Evolutionary conservation across 2,329 filamentous ascomycete genomes (phyloP), one percentile per base, ranked within the genome.

Genomic region (Fusarium sp.): DNA sequence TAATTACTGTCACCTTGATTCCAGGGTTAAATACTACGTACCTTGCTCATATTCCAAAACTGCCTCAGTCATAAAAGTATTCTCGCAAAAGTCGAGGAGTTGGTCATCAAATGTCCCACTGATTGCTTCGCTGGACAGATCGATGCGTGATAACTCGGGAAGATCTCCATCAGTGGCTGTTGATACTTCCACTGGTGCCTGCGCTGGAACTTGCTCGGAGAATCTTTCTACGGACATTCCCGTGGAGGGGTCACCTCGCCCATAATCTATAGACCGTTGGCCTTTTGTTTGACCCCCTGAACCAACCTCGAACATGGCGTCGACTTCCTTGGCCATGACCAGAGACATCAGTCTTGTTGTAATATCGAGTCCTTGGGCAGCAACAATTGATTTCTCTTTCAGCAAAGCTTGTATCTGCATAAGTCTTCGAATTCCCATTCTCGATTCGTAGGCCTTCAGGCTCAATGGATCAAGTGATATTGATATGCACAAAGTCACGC

Each of bases 401-500:
- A 79, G 44, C n/a, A 49, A 31, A 5, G 51, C 65, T 22, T 78
- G 73, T 68, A 78, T 77, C 2, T 61, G 59, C 74, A 79, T 78
- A 9, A 79, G 29, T 20, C 73, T 62, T 5, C 70, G 73, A 35
- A 79, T 69, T 1, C 73, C 76, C 22, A 75, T 59, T 36, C 75
- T 78, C 17, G 69, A 73, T 20, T 70, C 71, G 9, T 66, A 66
- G 1, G 78, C 67, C 16, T 76, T 65, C 27, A 20, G 42, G 22
- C 70, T 78, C 29, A 79, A 24, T 1, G 77, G 74, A 8, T 74
- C 64, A 16, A 75, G 33, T 5, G 61, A 75, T 1, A 72, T 72
- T 46, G 76, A 66, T 22, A 79, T 78, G 14, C 72, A 75, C 1
- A 79, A 53, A 0, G 78, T 70, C 1, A 79, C 71, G 1, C 73